Percentiles rank a stretch among this genome's conserved stretches.
Conservation (phyloP, 2,329 filamentous ascomycete species). For the Sarocladium strictum region DNA sequence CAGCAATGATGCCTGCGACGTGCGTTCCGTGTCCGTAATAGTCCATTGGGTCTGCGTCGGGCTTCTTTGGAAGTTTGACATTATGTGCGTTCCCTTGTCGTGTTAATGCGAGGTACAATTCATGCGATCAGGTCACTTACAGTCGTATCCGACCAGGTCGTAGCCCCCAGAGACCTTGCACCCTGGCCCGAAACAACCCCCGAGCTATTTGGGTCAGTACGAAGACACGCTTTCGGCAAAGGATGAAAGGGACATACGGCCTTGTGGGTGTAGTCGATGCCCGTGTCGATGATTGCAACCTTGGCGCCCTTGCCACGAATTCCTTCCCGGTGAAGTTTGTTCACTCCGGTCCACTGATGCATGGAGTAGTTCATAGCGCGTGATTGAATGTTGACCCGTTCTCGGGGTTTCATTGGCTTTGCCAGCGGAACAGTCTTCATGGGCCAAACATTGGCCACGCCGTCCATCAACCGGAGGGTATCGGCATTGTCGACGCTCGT, state of each 20-base stretch:
- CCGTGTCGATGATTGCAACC: conserved; percentile 34
- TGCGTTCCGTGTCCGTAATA: conserved; percentile 31
- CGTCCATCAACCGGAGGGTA: conserved; percentile 23
- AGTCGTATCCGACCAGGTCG: conserved; percentile 28
- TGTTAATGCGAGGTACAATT: not conserved
- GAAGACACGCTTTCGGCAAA: too few species aligned
- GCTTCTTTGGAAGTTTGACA: conserved; percentile 23
- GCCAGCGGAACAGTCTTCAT: conserved; percentile 19
- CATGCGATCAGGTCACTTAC: conserved; percentile 15
- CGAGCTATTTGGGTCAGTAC: conserved; percentile 22
- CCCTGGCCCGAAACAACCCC: conserved; percentile 31
- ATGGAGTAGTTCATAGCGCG: conserved; percentile 24
- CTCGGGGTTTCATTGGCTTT: not conserved
- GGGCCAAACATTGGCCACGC: conserved; percentile 32
- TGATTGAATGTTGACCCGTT: not conserved
- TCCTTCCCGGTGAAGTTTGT: conserved; percentile 30
- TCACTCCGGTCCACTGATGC: conserved; percentile 33
- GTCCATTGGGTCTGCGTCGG: conserved; percentile 30
- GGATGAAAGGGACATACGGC: conserved; percentile 20
- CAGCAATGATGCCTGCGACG: conserved; percentile 23
- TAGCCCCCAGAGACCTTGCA: conserved; percentile 33
- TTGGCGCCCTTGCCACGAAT: conserved; percentile 31
- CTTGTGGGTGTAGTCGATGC: conserved; percentile 32
- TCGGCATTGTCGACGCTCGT: conserved; percentile 26
- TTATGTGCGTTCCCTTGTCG: conserved; percentile 23